A percentile compares a stretch with the other conserved stretches of the same genome.
Conservation (phyloP, 441 rosid species). For the Croton laevigatus region DNA sequence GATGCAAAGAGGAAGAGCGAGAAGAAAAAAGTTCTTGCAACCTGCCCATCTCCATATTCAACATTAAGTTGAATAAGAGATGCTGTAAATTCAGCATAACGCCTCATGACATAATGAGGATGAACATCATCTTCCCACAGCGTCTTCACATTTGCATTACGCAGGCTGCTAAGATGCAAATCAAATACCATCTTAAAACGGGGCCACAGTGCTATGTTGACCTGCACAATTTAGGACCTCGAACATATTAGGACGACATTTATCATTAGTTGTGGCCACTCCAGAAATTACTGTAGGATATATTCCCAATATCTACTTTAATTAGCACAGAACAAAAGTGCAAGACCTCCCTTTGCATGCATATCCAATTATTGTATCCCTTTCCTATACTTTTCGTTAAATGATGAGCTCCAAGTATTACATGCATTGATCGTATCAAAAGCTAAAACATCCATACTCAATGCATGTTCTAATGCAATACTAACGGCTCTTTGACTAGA, state of each 20-base stretch:
- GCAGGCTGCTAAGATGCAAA: constrained; percentile 85
- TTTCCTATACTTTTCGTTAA: neutral
- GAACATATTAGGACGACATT: constrained; percentile 16
- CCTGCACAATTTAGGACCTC: constrained; percentile 38
- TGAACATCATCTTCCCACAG: constrained; percentile 99
- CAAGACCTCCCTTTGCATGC: neutral
- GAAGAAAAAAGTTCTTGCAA: constrained; percentile 20
- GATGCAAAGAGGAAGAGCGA: neutral
- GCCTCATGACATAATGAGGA: constrained; percentile 99
- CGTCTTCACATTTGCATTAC: constrained; percentile 84
- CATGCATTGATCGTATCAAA: neutral
- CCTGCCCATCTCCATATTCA: constrained; percentile 98
- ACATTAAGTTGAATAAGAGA: constrained; percentile 96
- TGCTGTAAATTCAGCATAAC: constrained; percentile 97
- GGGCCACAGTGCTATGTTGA: constrained; percentile 96
- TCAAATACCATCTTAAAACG: constrained; percentile 98
- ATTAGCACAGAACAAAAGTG: too few relatives aligned
- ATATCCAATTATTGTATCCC: neutral
- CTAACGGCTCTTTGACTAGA: neutral
- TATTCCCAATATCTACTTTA: neutral
- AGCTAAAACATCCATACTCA: neutral
- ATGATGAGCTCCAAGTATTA: neutral
- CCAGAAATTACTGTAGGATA: neutral
- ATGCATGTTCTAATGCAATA: neutral
- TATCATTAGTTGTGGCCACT: constrained; percentile 1